Conservation (phyloP, 306 rosid genomes). For the Hippophae gyantsensis region DNA sequence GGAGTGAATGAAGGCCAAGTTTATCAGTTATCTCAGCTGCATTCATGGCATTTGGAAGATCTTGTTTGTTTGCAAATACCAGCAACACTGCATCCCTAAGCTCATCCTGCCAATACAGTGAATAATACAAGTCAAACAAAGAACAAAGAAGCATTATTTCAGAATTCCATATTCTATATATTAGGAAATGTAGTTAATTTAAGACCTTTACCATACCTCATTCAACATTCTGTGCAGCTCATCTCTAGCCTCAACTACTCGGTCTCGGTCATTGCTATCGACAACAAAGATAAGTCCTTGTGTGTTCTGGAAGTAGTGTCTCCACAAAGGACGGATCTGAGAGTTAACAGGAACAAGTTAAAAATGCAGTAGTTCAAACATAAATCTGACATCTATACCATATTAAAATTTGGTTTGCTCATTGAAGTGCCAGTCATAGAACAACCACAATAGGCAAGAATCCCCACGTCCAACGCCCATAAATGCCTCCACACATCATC, state of each 20-base stretch:
- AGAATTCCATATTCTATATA: neutral
- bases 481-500: no score
- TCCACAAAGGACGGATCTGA: slow-evolving; percentile 85
- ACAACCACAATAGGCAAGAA: no score
- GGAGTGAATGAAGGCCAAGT: slow-evolving; percentile 82
- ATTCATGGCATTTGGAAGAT: slow-evolving; percentile 93
- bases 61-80: slow-evolving; percentile 85
- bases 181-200: neutral
- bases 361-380: no score
- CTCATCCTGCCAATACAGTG: slow-evolving; percentile 48
- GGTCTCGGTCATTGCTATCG: slow-evolving; percentile 78
- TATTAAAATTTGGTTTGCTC: no score
- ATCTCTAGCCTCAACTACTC: slow-evolving; percentile 81
- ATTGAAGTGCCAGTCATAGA: no score
- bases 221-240: slow-evolving; percentile 84
- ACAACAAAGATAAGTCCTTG: slow-evolving; percentile 82
- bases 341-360: slow-evolving; percentile 2
- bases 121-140: slow-evolving; percentile 7
- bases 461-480: no score
- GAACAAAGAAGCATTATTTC: slow-evolving; percentile 3
- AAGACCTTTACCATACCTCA: slow-evolving; percentile 36
- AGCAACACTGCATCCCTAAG: slow-evolving; percentile 82
- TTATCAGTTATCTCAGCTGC: slow-evolving; percentile 86
- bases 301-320: slow-evolving; percentile 83
- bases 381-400: no score